These are phyloP conservation scores for Sanghuangporus baumii DNA, from an alignment of 1,284 basidiomycete genomes.

Conservation along the genomic window DNA sequence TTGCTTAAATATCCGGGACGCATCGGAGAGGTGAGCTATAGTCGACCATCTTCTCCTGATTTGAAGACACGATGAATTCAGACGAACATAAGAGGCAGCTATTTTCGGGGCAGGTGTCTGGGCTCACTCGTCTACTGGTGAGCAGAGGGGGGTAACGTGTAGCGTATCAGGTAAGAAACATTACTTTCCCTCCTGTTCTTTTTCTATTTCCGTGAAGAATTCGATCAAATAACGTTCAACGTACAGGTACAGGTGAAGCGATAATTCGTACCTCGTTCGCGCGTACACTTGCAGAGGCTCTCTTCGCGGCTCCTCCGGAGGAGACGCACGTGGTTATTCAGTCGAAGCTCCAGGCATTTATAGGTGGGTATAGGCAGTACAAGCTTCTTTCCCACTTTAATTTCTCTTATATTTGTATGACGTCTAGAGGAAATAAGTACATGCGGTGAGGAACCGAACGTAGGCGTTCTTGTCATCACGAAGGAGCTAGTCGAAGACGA, in stretches of 20 bases:
- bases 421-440: conserved; percentile 22
- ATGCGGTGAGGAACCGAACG: conserved; percentile 28
- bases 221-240: not conserved
- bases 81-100: conserved; percentile 26
- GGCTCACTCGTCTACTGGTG: conserved; percentile 34
- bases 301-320: conserved; percentile 19
- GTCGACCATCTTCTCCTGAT: conserved; percentile 49
- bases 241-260: conserved; percentile 36
- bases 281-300: conserved; percentile 27
- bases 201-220: not conserved
- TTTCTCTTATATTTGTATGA: not conserved
- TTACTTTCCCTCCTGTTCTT: not conserved
- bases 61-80: conserved; percentile 24
- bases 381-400: not conserved
- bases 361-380: conserved; percentile 19
- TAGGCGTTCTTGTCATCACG: conserved; percentile 42
- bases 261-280: conserved; percentile 35
- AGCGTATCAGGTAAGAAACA: conserved; percentile 58
- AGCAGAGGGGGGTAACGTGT: conserved; percentile 40
- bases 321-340: conserved; percentile 29
- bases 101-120: conserved; percentile 50
- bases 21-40: conserved; percentile 57
- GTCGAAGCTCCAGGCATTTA: conserved; percentile 25
- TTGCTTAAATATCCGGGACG: conserved; percentile 66
- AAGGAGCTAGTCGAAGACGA: conserved; percentile 28